Evolutionary conservation across 371 early-diverging fungal species (phyloP).

Genomic region (Syncephalastrum monosporum): DNA sequence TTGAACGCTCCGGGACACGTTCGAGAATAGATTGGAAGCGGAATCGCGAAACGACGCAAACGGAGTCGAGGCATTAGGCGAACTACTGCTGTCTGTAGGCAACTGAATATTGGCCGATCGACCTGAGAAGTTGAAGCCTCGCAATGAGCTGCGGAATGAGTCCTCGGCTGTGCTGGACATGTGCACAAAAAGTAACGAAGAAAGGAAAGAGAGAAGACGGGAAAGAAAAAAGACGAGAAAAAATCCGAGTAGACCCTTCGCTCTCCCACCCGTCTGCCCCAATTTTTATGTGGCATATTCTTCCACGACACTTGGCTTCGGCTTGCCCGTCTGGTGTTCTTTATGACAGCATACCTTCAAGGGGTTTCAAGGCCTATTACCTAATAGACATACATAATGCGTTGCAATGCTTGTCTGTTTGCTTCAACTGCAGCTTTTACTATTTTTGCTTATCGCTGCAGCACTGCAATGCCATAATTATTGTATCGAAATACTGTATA

Average conservation of each 20-base stretch:
- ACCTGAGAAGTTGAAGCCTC: conserved; percentile 36
- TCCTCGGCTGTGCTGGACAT: too few relatives aligned
- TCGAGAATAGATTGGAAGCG: conserved; percentile 39
- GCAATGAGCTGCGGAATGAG: conserved; percentile 37
- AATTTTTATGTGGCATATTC: too few relatives aligned
- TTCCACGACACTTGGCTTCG: too few relatives aligned
- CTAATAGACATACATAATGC: too few relatives aligned
- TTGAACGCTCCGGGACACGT: conserved; percentile 41
- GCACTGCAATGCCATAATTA: too few relatives aligned
- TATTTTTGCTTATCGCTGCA: too few relatives aligned
- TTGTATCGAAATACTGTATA: too few relatives aligned
- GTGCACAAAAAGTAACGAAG: not conserved
- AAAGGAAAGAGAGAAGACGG: conserved; percentile 1
- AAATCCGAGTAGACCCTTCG: not conserved
- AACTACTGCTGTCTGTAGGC: conserved; percentile 13
- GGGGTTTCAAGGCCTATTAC: too few relatives aligned
- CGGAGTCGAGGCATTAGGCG: conserved; percentile 5
- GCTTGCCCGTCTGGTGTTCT: too few relatives aligned
- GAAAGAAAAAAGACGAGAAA: conserved; percentile 1
- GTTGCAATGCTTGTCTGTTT: too few relatives aligned
- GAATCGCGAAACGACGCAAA: conserved; percentile 38
- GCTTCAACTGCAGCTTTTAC: too few relatives aligned
- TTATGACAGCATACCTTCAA: too few relatives aligned
- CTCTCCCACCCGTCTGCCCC: not conserved
- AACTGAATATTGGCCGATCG: conserved; percentile 24